Conservation (phyloP, 768 basidiomycete genomes). For the Omphalotus guepiniiformis region DNA sequence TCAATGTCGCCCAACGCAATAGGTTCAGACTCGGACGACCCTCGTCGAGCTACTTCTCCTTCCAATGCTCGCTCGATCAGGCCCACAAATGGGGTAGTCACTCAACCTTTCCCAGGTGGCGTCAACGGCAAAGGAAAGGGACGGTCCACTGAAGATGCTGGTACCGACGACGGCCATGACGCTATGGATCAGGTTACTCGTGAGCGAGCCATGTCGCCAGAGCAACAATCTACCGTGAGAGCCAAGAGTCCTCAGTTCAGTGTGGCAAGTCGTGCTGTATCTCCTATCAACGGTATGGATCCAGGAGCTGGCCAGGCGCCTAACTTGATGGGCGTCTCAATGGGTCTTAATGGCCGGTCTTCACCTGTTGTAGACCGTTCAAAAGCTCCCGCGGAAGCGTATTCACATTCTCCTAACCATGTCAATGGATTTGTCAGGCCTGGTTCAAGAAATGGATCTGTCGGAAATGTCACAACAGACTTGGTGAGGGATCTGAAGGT, state of each 20-base stretch:
- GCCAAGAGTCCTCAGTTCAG: conserved; percentile 57
- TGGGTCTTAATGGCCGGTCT: conserved; percentile 52
- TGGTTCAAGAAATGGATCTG: conserved; percentile 48
- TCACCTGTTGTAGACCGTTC: conserved; percentile 51
- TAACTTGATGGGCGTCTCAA: conserved; percentile 52
- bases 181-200: conserved; percentile 41
- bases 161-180: conserved; percentile 40
- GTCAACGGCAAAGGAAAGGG: conserved; percentile 48
- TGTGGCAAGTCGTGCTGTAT: conserved; percentile 50
- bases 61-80: conserved; percentile 40
- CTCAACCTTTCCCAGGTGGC: conserved; percentile 29
- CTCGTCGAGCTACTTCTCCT: conserved; percentile 67
- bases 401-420: conserved; percentile 36
- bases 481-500: conserved; percentile 74
- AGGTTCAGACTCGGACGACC: conserved; percentile 46
- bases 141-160: conserved; percentile 43
- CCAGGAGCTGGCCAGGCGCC: conserved; percentile 40
- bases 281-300: conserved; percentile 42
- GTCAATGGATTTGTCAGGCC: conserved; percentile 46
- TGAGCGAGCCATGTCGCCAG: conserved; percentile 56
- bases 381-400: conserved; percentile 58
- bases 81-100: conserved; percentile 39
- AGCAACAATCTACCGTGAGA: conserved; percentile 32
- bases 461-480: conserved; percentile 70
- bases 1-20: conserved; percentile 62